Base-by-base conservation (phyloP, 768 basidiomycete genomes). In the Phylloporus arenicola region DNA sequence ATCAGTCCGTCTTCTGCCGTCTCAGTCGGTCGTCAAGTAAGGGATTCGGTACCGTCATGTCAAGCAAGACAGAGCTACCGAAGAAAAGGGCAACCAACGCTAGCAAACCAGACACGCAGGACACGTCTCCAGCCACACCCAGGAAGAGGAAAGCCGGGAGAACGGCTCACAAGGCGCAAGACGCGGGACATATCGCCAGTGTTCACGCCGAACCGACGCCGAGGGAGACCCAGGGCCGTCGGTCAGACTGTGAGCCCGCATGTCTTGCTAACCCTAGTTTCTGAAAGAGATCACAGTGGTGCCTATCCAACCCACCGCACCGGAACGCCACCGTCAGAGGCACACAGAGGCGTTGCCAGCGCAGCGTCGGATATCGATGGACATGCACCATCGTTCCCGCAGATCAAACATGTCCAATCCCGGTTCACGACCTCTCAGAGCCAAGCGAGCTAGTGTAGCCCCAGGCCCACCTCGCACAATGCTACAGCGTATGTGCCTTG, bases 401-500 rank as follows among this genome's bases (percentile, higher is more conserved):
- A 62, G 51, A 43, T 46, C 64, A 17, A 58, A 58, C 46, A 27
- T 56, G 35, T 34, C 64, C 12, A 55, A 55, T 48, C 37, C 57
- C 30, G 44, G 56, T 43, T 58, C 63, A 19, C 64, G 56, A 42
- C 56, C 65, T 39, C 57, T 59, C 43, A 56, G 62, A 56, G 53
- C 58, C 30, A 62, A 57, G 45, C 63, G 58, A 46, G 52, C 54
- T 13, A 65, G 57, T 35, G 52, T 61, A 41, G 61, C 60, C 45
- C 46, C 54, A 10, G 62, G 62, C 17, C 70, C 71, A 16, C 71
- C 72, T 39, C 70, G 78, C 47, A 77, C 76, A 16, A 81, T 88
- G 76, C 63, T 89, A 35, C 78, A 89, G 61, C 83, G 87, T 89
- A 69, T 54, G 82, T 60, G 17, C 34, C 43, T 42, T 51, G 48